A percentile compares a stretch with the other conserved stretches of the same genome.
phyloP scores from a whole-genome alignment of 192 early-diverging fungal genomes.

The Chytriomyces hyalinus region DNA sequence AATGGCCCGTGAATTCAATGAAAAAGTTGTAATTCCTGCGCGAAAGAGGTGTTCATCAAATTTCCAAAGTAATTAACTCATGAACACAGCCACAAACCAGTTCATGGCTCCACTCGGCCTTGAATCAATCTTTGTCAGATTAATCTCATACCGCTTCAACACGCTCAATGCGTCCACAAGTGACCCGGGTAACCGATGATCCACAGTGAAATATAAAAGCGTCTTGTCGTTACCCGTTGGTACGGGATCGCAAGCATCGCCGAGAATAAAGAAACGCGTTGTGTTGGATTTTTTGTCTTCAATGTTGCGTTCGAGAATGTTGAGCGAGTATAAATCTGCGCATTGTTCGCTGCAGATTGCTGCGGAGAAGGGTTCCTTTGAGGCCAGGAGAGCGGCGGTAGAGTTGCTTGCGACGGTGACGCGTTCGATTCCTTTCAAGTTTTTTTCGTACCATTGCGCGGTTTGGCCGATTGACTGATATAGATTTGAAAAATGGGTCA shows the following conservation, averaged over 20 bases:
- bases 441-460: constrained; percentile 12
- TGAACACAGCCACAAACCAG: not conserved
- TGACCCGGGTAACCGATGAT: constrained; percentile 86
- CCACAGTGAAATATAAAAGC: constrained; percentile 86
- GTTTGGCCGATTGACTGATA: constrained; percentile 22
- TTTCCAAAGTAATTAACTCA: not conserved
- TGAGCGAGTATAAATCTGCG: constrained; percentile 77
- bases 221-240: constrained; percentile 79
- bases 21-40: constrained; percentile 90
- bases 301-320: constrained; percentile 77
- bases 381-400: constrained; percentile 85
- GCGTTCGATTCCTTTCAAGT: constrained; percentile 57
- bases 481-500: constrained; percentile 5
- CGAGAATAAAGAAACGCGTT: constrained; percentile 92
- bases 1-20: constrained; percentile 87
- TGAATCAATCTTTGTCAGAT: constrained; percentile 91
- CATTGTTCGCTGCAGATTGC: constrained; percentile 83
- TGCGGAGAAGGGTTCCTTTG: constrained; percentile 75
- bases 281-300: constrained; percentile 83
- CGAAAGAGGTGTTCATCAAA: not conserved
- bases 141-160: constrained; percentile 80
- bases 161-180: constrained; percentile 83
- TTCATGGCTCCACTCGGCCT: constrained; percentile 65
- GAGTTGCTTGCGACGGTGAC: constrained; percentile 82
- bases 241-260: constrained; percentile 66